Evolutionary conservation across 2,329 filamentous ascomycete genomes (phyloP), one percentile per base, ranked within the genome.

Genomic region (Verticillium nubilum): DNA sequence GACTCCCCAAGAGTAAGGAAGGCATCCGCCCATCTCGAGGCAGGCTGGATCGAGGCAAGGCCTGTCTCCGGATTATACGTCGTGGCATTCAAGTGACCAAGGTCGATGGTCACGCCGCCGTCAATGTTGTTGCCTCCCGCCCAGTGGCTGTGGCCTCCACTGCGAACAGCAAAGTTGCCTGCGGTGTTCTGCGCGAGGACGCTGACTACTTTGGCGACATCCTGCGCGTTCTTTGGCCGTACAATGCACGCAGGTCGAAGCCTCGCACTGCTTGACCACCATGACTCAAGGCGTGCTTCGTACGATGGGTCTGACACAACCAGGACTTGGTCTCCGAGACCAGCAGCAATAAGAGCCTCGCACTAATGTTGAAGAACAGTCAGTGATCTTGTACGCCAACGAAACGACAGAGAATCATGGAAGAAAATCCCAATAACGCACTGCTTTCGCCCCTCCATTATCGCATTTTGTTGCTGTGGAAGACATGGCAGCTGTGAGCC

Each of bases 121-220:
- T 69, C 64, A 59, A 73, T 73, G 64, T 74, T 84, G 7, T 77
- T 77, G 2, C 73, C 72, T 5, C 74, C 76, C 0, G 71, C 68
- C 62, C 76, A 76, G 4, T 74, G 70, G 5, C 73, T 71, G 63
- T 81, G 79, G 0, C 78, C 79, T n/a, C 78, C 78, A 57, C 76
- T 75, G 47, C 76, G 75, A 28, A 75, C 72, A 0, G 78, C 75
- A 64, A 79, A 79, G 31, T 60, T 54, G 61, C 71, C 72, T 17
- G 64, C 60, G 0, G 74, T 19, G 17, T 31, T n/a, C 15, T 23
- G 65, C 35, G 69, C 63, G 23, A 56, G 25, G 33, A 42, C 33
- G 13, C 54, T 26, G 33, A 68, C 33, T 2, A 64, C 60, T 2
- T 57, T 37, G 9, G 68, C 65, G 5, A 70, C 67, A 57, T 72